These are phyloP conservation scores for Vitis labrusca DNA, from an alignment of 164 flowering plant species.

Conservation along the genomic window DNA sequence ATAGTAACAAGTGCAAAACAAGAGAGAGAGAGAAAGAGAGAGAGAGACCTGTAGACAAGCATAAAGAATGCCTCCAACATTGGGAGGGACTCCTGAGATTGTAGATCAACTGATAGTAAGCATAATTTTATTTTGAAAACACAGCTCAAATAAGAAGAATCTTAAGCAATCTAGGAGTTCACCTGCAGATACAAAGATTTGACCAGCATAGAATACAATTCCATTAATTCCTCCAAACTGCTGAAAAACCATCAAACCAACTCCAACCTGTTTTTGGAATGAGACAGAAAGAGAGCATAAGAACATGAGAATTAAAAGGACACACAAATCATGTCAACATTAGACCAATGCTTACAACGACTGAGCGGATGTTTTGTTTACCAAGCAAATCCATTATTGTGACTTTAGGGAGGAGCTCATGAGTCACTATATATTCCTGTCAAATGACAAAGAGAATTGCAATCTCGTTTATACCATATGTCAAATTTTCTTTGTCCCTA, in stretches of 20 bases:
- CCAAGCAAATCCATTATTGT: constrained; percentile 8
- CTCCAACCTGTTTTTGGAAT: constrained; percentile 5
- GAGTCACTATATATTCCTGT: not conserved
- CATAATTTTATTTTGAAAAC: too few relatives aligned
- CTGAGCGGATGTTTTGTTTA: not conserved
- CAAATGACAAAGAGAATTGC: not conserved
- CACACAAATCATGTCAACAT: too few relatives aligned
- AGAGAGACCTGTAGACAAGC: too few relatives aligned
- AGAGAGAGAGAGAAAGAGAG: too few relatives aligned
- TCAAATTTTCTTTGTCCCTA: too few relatives aligned
- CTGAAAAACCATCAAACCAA: constrained; percentile 7
- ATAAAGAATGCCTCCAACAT: too few relatives aligned
- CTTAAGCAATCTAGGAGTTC: too few relatives aligned
- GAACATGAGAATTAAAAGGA: too few relatives aligned
- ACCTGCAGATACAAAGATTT: not conserved
- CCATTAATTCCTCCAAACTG: constrained; percentile 1
- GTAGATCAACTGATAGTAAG: too few relatives aligned
- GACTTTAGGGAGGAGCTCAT: constrained; percentile 3
- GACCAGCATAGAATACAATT: constrained; percentile 5
- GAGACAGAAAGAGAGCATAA: not conserved
- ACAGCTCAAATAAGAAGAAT: too few relatives aligned
- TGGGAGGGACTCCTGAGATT: too few relatives aligned
- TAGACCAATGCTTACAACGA: constrained; percentile 1
- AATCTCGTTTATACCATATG: too few relatives aligned
- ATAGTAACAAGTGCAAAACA: not conserved